Evolutionary conservation across 1,284 basidiomycete species (phyloP), one percentile per base, ranked within the genome.

Genomic region (Tylopilus sp.): DNA sequence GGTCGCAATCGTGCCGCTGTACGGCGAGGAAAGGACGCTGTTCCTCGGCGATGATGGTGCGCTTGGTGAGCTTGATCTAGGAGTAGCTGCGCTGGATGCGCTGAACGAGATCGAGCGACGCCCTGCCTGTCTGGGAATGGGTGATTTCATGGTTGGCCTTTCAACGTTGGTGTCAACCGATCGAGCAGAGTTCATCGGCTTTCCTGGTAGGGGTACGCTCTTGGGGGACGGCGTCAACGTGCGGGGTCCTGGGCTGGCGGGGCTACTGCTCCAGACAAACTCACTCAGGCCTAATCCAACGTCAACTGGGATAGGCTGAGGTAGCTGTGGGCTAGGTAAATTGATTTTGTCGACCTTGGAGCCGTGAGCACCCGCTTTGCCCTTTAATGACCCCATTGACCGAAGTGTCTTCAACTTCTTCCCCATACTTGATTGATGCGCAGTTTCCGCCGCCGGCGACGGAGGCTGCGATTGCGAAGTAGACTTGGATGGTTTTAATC

Each of bases 311-410:
- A 76, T 61, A 24, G 78, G 65, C 43, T 77, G 73, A 4, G 81
- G 82, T 6, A 82, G 70, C 53, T 69, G 75, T 7, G 78, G 77
- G 56, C 75, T 78, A 6, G 72, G 54, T 41, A 72, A 62, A 34
- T 70, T 71, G 4, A 67, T 63, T 55, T 68, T 71, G 37, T 65
- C 63, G 44, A 65, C 69, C 42, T 58, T 65, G 41, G 52, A 41
- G 4, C 69, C 57, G 4, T 59, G 59, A n/a, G 56, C 48, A 24
- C 47, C 51, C 29, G 65, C 58, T 56, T 73, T 78, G 34, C 80
- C 76, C 58, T 82, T 84, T 40, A 91, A 71, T 14, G 88, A 90
- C 31, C 86, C 77, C 82, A 91, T 87, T 2, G 88, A 90, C 21
- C 84, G 78, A 50, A 91, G 71, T 8, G 76, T 82, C 64, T 88